Conservation (phyloP, 148 eudicot species). For the Cornus florida region DNA sequence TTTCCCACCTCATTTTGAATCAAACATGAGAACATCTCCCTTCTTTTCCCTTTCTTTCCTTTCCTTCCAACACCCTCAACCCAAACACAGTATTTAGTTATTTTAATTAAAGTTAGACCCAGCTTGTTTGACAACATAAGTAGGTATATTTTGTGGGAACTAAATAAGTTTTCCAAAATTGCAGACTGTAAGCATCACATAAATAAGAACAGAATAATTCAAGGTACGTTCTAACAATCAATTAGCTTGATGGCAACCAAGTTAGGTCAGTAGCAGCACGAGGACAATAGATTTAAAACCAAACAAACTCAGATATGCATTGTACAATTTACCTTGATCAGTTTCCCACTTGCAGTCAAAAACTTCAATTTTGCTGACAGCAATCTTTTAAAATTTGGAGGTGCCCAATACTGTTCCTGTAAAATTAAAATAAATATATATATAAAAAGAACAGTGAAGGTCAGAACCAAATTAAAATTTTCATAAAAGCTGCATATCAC, state of each 20-base stretch:
- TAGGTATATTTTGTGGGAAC: not conserved
- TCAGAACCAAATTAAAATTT: not conserved
- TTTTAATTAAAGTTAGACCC: no score
- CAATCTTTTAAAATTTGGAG: constrained; percentile 83
- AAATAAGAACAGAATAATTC: no score
- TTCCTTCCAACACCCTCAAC: no score
- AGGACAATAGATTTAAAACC: not conserved
- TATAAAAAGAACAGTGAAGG: not conserved
- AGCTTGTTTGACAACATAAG: not conserved
- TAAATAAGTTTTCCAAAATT: not conserved
- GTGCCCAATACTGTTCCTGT: constrained; percentile 99
- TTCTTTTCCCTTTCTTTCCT: no score
- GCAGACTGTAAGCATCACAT: no score
- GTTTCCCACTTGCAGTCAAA: constrained; percentile 79
- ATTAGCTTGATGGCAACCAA: not conserved
- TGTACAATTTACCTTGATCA: constrained; percentile 46
- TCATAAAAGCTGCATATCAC: no score
- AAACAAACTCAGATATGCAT: constrained; percentile 6
- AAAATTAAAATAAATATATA: not conserved
- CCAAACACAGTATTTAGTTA: no score
- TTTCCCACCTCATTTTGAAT: no score
- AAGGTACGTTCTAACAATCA: no score
- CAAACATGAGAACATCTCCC: no score
- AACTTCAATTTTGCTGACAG: constrained; percentile 81
- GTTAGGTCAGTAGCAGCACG: not conserved